These are phyloP conservation scores for Penicillium argentinense DNA, from an alignment of 495 filamentous ascomycete genomes.

Conservation along the genomic window DNA sequence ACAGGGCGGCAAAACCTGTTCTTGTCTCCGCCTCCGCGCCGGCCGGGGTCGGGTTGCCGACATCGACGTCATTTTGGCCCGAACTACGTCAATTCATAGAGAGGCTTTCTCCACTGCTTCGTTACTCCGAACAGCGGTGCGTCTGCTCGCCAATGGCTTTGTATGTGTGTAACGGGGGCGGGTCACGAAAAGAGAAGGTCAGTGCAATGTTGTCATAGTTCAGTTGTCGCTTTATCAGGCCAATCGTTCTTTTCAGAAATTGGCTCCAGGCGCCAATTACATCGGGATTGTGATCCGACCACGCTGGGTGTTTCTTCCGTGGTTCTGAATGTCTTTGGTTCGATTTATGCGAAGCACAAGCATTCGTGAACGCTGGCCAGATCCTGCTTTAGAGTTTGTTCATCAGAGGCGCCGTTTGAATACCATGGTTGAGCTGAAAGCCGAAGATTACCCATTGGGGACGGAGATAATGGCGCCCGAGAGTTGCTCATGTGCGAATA, in stretches of 20 bases:
- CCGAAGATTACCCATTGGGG: no score
- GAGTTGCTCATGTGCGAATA: no score
- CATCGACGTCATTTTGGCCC: slow-evolving; percentile 7
- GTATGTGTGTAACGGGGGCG: no score
- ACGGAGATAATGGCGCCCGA: no score
- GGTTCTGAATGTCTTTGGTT: neutral
- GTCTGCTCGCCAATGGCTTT: no score
- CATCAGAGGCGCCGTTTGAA: no score
- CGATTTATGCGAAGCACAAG: neutral
- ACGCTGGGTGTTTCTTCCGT: neutral
- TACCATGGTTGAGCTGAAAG: no score
- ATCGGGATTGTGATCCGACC: neutral
- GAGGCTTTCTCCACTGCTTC: slow-evolving; percentile 1
- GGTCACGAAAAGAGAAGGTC: neutral
- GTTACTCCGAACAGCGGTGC: no score
- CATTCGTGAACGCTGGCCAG: no score
- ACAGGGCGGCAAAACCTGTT: slow-evolving; percentile 12
- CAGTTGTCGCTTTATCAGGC: neutral
- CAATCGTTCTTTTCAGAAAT: neutral
- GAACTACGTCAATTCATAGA: slow-evolving; percentile 11
- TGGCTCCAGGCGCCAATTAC: neutral
- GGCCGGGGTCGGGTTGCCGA: slow-evolving; percentile 9
- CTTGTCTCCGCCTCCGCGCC: neutral
- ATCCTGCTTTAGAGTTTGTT: no score
- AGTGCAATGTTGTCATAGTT: slow-evolving; percentile 1